phyloP scores from a whole-genome alignment of 1,284 basidiomycete species.

The Cutaneotrichosporon mucoides region DNA sequence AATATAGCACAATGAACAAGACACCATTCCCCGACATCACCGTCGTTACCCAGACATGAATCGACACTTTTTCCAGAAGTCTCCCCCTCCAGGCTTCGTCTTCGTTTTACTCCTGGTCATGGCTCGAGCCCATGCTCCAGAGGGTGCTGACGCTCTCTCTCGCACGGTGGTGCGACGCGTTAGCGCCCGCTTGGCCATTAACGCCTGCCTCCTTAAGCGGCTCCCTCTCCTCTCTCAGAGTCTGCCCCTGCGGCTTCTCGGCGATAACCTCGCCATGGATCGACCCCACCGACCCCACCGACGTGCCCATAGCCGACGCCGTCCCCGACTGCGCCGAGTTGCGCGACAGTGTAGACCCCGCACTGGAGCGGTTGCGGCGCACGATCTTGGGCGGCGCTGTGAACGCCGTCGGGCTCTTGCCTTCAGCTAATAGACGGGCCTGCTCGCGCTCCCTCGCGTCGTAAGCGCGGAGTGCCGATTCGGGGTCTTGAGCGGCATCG shows the following conservation, averaged over 20 bases:
- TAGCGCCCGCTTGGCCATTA: background rate
- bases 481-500: constrained; percentile 7
- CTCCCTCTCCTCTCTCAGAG: no score
- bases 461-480: constrained; percentile 26
- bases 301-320: no score
- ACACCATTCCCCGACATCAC: no score
- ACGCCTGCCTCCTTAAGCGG: background rate
- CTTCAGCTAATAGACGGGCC: constrained; percentile 26
- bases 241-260: background rate
- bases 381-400: constrained; percentile 27
- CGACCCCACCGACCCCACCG: no score
- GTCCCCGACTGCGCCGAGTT: background rate
- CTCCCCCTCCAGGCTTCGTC: no score
- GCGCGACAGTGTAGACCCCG: background rate
- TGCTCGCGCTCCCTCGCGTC: constrained; percentile 33
- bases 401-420: constrained; percentile 23
- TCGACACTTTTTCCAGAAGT: no score
- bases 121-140: constrained; percentile 24
- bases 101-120: background rate
- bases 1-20: background rate
- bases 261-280: background rate
- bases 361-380: constrained; percentile 5
- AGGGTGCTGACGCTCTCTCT: constrained; percentile 20
- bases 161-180: constrained; percentile 2
- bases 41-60: no score